Evolutionary conservation across 2,329 filamentous ascomycete species (phyloP).

Genomic region (Helicocarpus griseus): DNA sequence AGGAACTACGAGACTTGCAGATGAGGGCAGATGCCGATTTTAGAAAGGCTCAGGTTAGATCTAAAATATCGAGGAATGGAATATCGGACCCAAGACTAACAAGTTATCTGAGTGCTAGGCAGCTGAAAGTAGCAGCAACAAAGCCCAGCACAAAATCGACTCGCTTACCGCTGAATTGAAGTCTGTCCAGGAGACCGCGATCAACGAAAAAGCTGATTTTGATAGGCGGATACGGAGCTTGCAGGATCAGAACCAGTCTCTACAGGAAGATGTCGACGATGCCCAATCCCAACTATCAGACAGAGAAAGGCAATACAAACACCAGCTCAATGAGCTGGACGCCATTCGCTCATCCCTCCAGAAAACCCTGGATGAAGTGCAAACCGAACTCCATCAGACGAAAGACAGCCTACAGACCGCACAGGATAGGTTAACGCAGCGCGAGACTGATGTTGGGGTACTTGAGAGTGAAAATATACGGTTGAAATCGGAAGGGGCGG

Average conservation of each 20-base stretch:
- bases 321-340: slow-evolving; percentile 51
- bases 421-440: slow-evolving; percentile 58
- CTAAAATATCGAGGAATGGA: no score
- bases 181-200: slow-evolving; percentile 43
- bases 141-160: slow-evolving; percentile 46
- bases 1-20: slow-evolving; percentile 71
- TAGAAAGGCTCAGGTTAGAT: slow-evolving; percentile 49
- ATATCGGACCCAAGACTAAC: not conserved
- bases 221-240: slow-evolving; percentile 46
- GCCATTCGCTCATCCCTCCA: slow-evolving; percentile 50
- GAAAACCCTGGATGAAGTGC: slow-evolving; percentile 42
- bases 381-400: slow-evolving; percentile 46
- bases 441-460: slow-evolving; percentile 60
- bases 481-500: slow-evolving; percentile 76
- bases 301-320: slow-evolving; percentile 55
- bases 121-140: slow-evolving; percentile 43
- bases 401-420: slow-evolving; percentile 47
- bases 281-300: slow-evolving; percentile 63
- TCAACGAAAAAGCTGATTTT: slow-evolving; percentile 46
- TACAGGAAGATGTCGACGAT: slow-evolving; percentile 78
- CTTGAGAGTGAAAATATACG: slow-evolving; percentile 76
- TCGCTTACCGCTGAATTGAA: slow-evolving; percentile 45
- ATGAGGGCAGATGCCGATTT: slow-evolving; percentile 79
- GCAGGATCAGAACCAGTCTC: slow-evolving; percentile 60
- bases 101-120: slow-evolving; percentile 21